phyloP scores from a whole-genome alignment of 257 asterid genomes.

The Solanum lycopersicoides region DNA sequence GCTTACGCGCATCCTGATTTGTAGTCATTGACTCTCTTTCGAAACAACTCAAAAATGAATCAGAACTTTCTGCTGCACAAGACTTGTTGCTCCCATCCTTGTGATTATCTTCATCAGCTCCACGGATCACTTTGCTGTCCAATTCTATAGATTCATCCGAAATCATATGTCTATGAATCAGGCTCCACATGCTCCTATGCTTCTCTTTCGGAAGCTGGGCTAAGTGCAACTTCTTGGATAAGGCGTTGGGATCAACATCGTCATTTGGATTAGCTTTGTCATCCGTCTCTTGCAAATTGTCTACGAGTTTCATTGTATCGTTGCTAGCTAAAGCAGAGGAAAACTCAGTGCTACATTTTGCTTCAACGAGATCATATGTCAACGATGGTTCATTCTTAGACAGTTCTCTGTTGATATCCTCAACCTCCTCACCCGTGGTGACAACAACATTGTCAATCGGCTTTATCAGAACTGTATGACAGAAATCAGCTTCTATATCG shows the following conservation, averaged over 20 bases:
- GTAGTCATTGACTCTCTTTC: conserved; percentile 11
- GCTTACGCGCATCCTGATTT: conserved; percentile 30
- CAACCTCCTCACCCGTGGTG: neutral
- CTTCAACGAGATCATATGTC: conserved; percentile 10
- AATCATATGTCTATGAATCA: conserved; percentile 23
- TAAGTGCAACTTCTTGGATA: neutral
- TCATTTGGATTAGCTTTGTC: conserved; percentile 10
- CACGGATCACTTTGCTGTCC: neutral
- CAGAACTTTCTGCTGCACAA: conserved; percentile 5
- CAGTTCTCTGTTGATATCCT: neutral
- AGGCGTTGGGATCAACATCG: neutral
- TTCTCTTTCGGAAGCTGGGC: neutral
- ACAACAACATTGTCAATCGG: neutral
- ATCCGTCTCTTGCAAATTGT: neutral
- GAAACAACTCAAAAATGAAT: conserved; percentile 1
- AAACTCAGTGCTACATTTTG: conserved; percentile 1
- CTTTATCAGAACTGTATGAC: neutral
- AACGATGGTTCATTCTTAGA: conserved; percentile 2
- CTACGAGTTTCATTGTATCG: neutral
- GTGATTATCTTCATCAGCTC: conserved; percentile 2
- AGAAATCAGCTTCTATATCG: neutral
- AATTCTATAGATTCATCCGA: conserved; percentile 10
- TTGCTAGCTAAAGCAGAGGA: conserved; percentile 14
- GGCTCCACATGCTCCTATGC: conserved; percentile 28
- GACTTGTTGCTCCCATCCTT: conserved; percentile 4